Base-by-base conservation (phyloP, 140 eudicot species). In the Oenanthe javanica region DNA sequence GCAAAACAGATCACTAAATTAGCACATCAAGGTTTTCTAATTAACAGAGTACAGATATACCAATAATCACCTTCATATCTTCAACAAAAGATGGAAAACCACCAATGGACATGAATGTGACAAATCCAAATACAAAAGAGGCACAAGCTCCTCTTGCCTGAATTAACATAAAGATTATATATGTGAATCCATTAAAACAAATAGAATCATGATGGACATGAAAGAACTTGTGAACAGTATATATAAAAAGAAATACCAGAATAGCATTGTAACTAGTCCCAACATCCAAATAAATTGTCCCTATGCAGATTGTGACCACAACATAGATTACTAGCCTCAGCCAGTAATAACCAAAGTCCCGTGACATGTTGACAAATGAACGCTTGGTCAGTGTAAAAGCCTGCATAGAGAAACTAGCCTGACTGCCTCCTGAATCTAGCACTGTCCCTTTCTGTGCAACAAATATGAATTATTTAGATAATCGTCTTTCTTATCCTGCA, bases 341-440 rank as follows among this genome's bases (percentile, higher is more conserved):
- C 97, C 97, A 92, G 87, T 95, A 92, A 77, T 95, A 95, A 11
- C 97, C 99, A 15, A 95, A 95, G 89, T 95, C 99, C 85, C 99
- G 88, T 3, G 97, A 95, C 99, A 95, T 95, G 80, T 95, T 95
- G 49, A 92, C 85, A 71, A 92, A 92, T 4, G 99, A 95, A 66
- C 97, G 96, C 78, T 86, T 89, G 0, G 99, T 95, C 77, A 95
- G 82, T 81, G 97, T 95, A 47, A 83, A 84, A 1, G 97, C 80
- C 85, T 95, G 99, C 97, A 95, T 90, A 13, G 88, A 81, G 89
- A 91, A 95, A 87, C 97, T 95, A 74, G 99, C 97, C 74, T 92
- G 97, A 80, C 97, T 91, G 42, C 99, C 98, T 63, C 99, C 99
- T 15, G 97, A 88, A 75, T 95, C 99, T 82, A 95, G 77, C 81